Base-by-base conservation (phyloP, 2,329 filamentous ascomycete genomes). In the Immersiporthe knoxdaviesiana region DNA sequence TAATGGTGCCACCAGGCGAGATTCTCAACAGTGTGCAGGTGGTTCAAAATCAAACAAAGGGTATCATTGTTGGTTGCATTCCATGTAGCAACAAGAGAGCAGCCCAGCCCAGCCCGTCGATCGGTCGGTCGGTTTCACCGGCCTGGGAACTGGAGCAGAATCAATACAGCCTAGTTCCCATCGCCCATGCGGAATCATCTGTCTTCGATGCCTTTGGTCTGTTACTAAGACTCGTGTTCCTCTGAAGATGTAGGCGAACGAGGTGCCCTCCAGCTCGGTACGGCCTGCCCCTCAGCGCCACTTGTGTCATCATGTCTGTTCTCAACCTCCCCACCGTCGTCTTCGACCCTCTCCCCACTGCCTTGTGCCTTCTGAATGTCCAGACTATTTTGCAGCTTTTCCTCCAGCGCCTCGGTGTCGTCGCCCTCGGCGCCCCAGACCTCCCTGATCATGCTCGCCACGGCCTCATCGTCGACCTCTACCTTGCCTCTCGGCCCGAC, bases 401-500 rank as follows among this genome's bases (percentile, higher is more conserved):
- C 84, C 72, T 90, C 85, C 65, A 91, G 76, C 72, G 89, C 86
- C 3, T 84, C 81, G 1, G 81, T 81, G 6, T 67, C 58, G 6
- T 67, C 58, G 37, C 63, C 54, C 59, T 82, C 81, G 10, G 82
- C 82, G 1, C 84, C 87, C 77, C 88, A 91, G 0, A 90, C 83
- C 66, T 85, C 79, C 76, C 88, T 80, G 4, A 94, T 88, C 72
- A 97, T 80, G 0, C 88, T 89, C 24, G 89, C 88, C 16, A 96
- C 91, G 0, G 92, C 92, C 63, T 89, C 85, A n/a, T 90, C 84
- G 0, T 92, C 92, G 47, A 98, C 87, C 79, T 98, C 96, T 10
- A 94, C 85, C 79, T 92, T 96, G 7, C 92, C 95, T 30, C 96
- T 87, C 7, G 93, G 91, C 0, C 96, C 96, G 18, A 97, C 87